These are phyloP conservation scores for Taphrina confusa DNA, from an alignment of 1,139 yeast genomes.

Conservation along the genomic window DNA sequence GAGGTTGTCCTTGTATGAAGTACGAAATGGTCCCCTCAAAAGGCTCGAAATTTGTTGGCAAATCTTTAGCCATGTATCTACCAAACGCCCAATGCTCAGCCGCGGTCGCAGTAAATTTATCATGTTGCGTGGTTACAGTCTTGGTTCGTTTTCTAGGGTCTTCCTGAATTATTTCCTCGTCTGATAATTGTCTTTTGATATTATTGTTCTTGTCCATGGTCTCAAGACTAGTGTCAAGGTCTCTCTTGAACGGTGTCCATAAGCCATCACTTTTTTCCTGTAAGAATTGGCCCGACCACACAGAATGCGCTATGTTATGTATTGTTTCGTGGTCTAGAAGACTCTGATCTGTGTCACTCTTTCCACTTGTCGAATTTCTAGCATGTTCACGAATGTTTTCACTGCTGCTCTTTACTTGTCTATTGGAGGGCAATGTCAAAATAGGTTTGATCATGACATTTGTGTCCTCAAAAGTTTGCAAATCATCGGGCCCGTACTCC, in stretches of 20 bases:
- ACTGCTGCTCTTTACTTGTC: too few species aligned
- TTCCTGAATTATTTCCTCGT: background rate
- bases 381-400: background rate
- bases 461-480: conserved; percentile 11
- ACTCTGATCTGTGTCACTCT: background rate
- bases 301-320: conserved; percentile 17
- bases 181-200: background rate
- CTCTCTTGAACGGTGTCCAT: background rate
- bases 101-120: background rate
- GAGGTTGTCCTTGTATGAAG: conserved; percentile 63
- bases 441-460: conserved; percentile 14
- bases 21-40: conserved; percentile 53
- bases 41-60: conserved; percentile 6
- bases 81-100: conserved; percentile 1
- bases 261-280: conserved; percentile 5
- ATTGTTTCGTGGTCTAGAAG: background rate
- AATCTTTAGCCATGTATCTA: background rate
- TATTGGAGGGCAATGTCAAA: background rate
- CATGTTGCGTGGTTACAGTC: background rate
- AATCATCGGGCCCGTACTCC: background rate
- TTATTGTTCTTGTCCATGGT: too few species aligned
- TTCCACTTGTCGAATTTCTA: background rate
- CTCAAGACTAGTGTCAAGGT: background rate
- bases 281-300: conserved; percentile 22
- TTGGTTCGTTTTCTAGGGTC: background rate